phyloP scores from a whole-genome alignment of 352 stramenopile species.

The Phytophthora constricta region DNA sequence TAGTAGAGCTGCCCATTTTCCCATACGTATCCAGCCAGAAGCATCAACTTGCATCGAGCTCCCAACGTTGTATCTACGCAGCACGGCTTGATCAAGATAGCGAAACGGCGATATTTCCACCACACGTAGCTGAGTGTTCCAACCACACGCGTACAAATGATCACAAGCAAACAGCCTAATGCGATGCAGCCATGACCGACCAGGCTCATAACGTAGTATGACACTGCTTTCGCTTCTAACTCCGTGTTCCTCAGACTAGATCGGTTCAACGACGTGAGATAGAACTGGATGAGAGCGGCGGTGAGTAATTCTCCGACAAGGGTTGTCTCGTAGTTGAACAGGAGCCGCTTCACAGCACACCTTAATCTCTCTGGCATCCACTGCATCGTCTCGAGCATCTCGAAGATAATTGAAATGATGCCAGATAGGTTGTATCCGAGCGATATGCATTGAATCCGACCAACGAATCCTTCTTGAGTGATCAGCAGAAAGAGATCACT shows the following conservation, averaged over 20 bases:
- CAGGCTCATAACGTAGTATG: conserved; percentile 30
- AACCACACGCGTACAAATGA: conserved; percentile 3
- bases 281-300: conserved; percentile 20
- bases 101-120: conserved; percentile 8
- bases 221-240: conserved; percentile 1
- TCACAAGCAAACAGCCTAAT: conserved; percentile 12
- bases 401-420: conserved; percentile 27
- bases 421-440: conserved; percentile 27
- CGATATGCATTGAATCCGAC: conserved; percentile 21
- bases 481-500: conserved; percentile 28
- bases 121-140: conserved; percentile 5
- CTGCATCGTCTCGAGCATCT: conserved; percentile 18
- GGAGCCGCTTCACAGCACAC: conserved; percentile 12
- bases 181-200: conserved; percentile 21
- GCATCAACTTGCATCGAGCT: conserved; percentile 8
- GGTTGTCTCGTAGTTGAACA: conserved; percentile 26
- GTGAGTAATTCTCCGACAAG: conserved; percentile 22
- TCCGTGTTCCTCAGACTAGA: conserved; percentile 20
- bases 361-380: conserved; percentile 10
- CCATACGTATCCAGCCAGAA: conserved; percentile 21
- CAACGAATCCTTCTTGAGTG: conserved; percentile 17
- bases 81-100: conserved; percentile 1
- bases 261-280: conserved; percentile 22
- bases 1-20: conserved; percentile 7
- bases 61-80: conserved; percentile 17